Evolutionary conservation across 805 yeast genomes (phyloP).

Genomic region (Isabelozyma heimii): DNA sequence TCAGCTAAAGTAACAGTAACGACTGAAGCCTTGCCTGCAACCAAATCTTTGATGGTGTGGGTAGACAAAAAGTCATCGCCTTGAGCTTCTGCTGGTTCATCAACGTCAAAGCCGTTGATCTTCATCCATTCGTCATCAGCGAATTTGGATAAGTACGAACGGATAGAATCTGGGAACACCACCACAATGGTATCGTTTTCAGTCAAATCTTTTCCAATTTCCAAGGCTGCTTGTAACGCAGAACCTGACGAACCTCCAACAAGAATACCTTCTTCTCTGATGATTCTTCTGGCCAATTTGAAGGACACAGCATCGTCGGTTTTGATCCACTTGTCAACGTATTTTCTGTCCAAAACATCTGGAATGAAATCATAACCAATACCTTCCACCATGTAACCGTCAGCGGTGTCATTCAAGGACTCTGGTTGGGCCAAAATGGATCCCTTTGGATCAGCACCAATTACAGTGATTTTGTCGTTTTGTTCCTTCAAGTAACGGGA

Average conservation of each 20-base stretch:
- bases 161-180: conserved; percentile 80
- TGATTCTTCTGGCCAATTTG: conserved; percentile 75
- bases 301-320: conserved; percentile 82
- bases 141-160: conserved; percentile 83
- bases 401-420: conserved; percentile 56
- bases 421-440: conserved; percentile 83
- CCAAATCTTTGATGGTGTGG: conserved; percentile 61
- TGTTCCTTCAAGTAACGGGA: conserved; percentile 73
- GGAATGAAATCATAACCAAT: conserved; percentile 90
- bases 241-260: conserved; percentile 91
- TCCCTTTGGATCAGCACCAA: conserved; percentile 86
- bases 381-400: conserved; percentile 79
- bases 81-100: conserved; percentile 42
- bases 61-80: conserved; percentile 38
- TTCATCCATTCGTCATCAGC: conserved; percentile 91
- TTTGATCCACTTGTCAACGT: conserved; percentile 79
- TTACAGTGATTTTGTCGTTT: conserved; percentile 56
- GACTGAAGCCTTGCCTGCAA: conserved; percentile 67
- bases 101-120: conserved; percentile 67
- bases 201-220: conserved; percentile 64
- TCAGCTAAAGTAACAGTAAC: conserved; percentile 66
- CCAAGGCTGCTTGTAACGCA: conserved; percentile 75
- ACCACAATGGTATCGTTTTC: conserved; percentile 76
- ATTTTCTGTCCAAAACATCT: conserved; percentile 64
- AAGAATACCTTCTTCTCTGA: conserved; percentile 79